Conservation (phyloP, 163 green algal species). For the Scenedesmus sp. region DNA sequence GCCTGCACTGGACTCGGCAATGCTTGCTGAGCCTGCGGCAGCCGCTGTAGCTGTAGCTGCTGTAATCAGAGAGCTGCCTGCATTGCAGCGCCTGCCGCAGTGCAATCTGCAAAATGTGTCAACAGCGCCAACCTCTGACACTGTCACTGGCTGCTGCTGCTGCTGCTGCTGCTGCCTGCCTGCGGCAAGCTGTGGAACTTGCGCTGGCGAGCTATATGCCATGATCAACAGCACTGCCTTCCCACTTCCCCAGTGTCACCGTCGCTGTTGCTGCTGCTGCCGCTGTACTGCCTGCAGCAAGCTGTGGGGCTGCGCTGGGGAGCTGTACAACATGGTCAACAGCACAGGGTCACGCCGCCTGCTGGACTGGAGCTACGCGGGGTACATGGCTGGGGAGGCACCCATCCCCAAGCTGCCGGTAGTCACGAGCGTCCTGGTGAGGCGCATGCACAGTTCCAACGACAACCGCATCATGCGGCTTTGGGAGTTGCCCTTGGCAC, state of each 20-base stretch:
- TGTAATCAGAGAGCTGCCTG: no score
- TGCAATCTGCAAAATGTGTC: no score
- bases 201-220: slow-evolving; percentile 40
- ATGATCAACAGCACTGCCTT: slow-evolving; percentile 24
- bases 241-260: background rate
- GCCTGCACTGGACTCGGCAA: no score
- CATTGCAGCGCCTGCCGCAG: no score
- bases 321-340: slow-evolving; percentile 37
- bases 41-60: no score
- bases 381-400: slow-evolving; percentile 50
- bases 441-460: no score
- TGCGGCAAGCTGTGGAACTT: slow-evolving; percentile 48
- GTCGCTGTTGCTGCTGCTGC: background rate
- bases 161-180: background rate
- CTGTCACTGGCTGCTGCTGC: background rate
- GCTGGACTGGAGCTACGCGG: slow-evolving; percentile 54
- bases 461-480: no score
- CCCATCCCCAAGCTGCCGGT: slow-evolving; percentile 28
- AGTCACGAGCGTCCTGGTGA: slow-evolving; percentile 29
- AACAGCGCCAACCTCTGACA: background rate
- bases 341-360: slow-evolving; percentile 34
- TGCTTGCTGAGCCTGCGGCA: no score
- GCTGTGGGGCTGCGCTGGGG: slow-evolving; percentile 48
- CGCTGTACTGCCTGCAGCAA: slow-evolving; percentile 24
- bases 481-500: no score